Evolutionary conservation across 164 flowering plant species (phyloP), one percentile per base, ranked within the genome.

Genomic region (Dillenia suffruticosa): DNA sequence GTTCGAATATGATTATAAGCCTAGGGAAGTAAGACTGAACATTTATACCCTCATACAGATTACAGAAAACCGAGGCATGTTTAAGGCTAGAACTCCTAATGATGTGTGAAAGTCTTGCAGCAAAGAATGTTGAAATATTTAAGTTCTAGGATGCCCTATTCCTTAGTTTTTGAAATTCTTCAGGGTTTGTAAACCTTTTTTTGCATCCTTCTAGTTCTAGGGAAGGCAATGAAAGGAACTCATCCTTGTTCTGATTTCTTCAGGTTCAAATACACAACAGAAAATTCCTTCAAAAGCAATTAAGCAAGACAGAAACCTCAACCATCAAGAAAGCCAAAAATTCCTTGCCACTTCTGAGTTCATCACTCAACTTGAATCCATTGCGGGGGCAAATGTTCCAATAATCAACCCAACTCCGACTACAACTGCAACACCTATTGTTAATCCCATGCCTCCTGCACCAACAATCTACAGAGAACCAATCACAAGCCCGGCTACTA

Each of bases 361-460:
- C 54, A 58, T 61, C 5, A 56, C 63, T 11, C 73, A 78, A 66
- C 50, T 63, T 62, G 93, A 87, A 55, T 70, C 77, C 9, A 61
- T 66, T 17, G 77, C 76, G n/a, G 57, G 74, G 40, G 67, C 81
- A 57, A 73, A 76, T 19, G 69, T 84, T 59, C 92, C 96, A 2
- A 57, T 76, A 8, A 63, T 76, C 22, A 81, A 81, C 48, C 90
- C 90, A 17, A 76, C 79, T 22, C 79, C 79, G 10, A 45, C 56
- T 55, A 54, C 66, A 56, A 61, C 75, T 47, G 77, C 68, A 8
- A 75, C 69, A 10, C 51, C 79, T 19, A 32, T 12, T 47, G 46
- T 56, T 12, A 61, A 58, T 22, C 70, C 51, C 12, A 58, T 43
- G 15, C 62, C 64, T 46, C 62, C 59, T 19, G 65, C 26, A 51